phyloP scores from a whole-genome alignment of 2,329 filamentous ascomycete genomes.

The Penicillium sclerotigenum region DNA sequence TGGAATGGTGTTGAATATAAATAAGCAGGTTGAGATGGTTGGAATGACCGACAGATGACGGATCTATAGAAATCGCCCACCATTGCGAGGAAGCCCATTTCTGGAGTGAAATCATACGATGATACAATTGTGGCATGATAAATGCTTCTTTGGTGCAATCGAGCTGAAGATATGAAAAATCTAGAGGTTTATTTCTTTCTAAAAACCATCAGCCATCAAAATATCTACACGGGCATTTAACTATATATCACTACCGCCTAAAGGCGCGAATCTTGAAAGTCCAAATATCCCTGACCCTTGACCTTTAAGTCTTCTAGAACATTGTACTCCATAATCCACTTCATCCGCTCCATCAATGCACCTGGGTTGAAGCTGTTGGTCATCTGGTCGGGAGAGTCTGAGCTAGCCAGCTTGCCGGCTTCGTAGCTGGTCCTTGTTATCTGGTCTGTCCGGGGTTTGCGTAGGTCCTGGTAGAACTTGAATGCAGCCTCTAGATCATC shows the following conservation, averaged over 20 bases:
- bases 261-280: constrained; percentile 17
- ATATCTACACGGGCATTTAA: neutral
- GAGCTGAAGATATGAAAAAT: too few relatives aligned
- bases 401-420: constrained; percentile 36
- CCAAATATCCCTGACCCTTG: constrained; percentile 20
- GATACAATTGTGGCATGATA: neutral
- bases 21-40: neutral
- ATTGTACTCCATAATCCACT: constrained; percentile 39
- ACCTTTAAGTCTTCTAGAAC: constrained; percentile 30
- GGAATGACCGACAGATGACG: neutral
- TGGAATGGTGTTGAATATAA: neutral
- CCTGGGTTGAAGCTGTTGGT: constrained; percentile 28
- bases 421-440: constrained; percentile 36
- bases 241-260: neutral
- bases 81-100: neutral
- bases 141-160: neutral
- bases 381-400: constrained; percentile 32
- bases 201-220: neutral
- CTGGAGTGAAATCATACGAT: neutral
- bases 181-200: too few relatives aligned
- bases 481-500: constrained; percentile 30
- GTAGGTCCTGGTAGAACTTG: constrained; percentile 36
- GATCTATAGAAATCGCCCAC: neutral
- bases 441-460: constrained; percentile 38
- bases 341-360: constrained; percentile 32